Conservation (phyloP, 192 early-diverging fungal species). For the Umbelopsis sp. region DNA sequence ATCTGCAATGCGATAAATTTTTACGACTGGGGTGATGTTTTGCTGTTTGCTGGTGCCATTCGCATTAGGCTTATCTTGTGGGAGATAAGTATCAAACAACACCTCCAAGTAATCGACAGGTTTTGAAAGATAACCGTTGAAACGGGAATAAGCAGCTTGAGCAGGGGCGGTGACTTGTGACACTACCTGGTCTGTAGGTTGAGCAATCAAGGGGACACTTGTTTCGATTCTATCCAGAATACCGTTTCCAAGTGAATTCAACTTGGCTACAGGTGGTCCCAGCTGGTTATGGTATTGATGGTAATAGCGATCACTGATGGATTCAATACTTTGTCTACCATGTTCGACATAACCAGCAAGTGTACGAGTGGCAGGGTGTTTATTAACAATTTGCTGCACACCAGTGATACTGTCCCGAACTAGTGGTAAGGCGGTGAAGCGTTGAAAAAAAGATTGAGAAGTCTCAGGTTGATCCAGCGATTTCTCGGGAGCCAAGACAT, state of each 20-base stretch:
- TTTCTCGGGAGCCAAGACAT: background rate
- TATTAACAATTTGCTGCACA: conserved; percentile 20
- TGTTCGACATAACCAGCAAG: conserved; percentile 23
- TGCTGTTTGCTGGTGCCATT: background rate
- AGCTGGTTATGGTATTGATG: conserved; percentile 2
- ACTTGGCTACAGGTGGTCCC: conserved; percentile 16
- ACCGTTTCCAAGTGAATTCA: conserved; percentile 24
- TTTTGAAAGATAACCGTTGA: conserved; percentile 1
- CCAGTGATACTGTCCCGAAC: conserved; percentile 25
- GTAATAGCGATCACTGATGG: background rate
- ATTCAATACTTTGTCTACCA: conserved; percentile 15
- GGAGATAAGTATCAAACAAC: background rate
- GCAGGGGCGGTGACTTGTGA: conserved; percentile 19
- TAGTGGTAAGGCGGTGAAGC: conserved; percentile 24
- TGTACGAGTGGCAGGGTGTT: conserved; percentile 22
- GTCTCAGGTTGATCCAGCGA: conserved; percentile 6
- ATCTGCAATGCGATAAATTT: background rate
- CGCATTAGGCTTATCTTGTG: background rate
- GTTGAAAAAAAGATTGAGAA: conserved; percentile 21
- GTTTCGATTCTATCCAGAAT: conserved; percentile 26
- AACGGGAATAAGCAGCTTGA: background rate
- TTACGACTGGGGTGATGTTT: background rate
- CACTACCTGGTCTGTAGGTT: conserved; percentile 23
- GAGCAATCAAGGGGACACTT: conserved; percentile 21
- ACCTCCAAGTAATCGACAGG: conserved; percentile 9